phyloP scores from a whole-genome alignment of 129 eudicot species.

The Glebionis coronaria region DNA sequence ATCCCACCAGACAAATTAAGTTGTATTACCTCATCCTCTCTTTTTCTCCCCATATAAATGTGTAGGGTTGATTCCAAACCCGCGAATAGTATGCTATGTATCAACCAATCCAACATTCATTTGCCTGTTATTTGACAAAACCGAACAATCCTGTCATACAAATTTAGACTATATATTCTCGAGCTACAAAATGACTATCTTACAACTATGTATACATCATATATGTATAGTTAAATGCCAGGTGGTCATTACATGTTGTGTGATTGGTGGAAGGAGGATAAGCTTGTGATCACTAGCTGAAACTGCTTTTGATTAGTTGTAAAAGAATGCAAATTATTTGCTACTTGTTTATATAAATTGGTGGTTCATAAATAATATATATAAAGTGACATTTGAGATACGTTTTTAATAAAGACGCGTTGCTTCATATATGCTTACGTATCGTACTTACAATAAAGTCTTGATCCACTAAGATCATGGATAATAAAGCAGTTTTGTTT shows the following conservation, averaged over 20 bases:
- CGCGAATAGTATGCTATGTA: too few species aligned
- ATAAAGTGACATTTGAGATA: constrained; percentile 10
- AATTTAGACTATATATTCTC: too few species aligned
- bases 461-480: constrained; percentile 32
- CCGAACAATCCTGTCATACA: too few species aligned
- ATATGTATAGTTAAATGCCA: background rate
- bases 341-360: background rate
- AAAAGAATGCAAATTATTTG: background rate
- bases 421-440: constrained; percentile 22
- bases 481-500: constrained; percentile 32
- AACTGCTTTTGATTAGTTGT: constrained; percentile 2
- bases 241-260: background rate
- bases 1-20: constrained; percentile 26
- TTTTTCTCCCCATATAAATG: constrained; percentile 2
- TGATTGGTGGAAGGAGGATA: constrained; percentile 17
- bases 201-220: background rate
- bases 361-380: constrained; percentile 12
- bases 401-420: constrained; percentile 9
- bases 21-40: constrained; percentile 22
- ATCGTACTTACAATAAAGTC: constrained; percentile 29
- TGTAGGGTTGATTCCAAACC: background rate
- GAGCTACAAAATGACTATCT: too few species aligned
- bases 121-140: too few species aligned
- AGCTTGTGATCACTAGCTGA: background rate
- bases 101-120: too few species aligned